These are phyloP conservation scores for Ophiostoma piceae DNA, from an alignment of 2,329 filamentous ascomycete genomes.

Conservation along the genomic window DNA sequence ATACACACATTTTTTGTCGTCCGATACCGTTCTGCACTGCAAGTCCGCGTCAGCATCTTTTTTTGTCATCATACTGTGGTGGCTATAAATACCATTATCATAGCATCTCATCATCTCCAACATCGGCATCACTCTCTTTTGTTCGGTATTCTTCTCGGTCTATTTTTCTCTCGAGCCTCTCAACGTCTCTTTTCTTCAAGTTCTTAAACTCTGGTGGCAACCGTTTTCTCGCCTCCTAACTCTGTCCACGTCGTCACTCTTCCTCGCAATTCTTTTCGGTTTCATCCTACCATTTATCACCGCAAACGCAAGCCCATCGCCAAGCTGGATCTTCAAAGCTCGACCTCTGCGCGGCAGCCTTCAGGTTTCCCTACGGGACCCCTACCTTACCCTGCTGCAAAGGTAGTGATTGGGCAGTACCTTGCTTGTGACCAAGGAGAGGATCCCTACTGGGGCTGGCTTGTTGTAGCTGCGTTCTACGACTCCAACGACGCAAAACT, in stretches of 20 bases:
- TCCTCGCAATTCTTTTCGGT: neutral
- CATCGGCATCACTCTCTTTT: neutral
- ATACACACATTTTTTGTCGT: neutral
- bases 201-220: neutral
- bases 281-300: neutral
- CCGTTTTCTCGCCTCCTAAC: neutral
- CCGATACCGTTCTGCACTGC: neutral
- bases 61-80: neutral
- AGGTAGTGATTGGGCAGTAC: constrained; percentile 43
- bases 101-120: neutral
- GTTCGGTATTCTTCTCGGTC: neutral
- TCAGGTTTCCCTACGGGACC: constrained; percentile 8
- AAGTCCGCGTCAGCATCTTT: neutral
- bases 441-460: constrained; percentile 40
- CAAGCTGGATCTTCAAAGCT: neutral
- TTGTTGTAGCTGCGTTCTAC: constrained; percentile 46
- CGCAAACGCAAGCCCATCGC: neutral
- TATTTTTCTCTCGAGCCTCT: neutral
- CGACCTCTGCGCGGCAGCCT: constrained; percentile 1
- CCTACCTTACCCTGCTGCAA: constrained; percentile 43
- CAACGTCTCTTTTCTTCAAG: neutral
- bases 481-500: constrained; percentile 39
- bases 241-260: neutral
- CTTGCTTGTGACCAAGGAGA: constrained; percentile 32
- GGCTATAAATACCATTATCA: neutral